Percentiles rank a stretch among this genome's conserved stretches.
Evolutionary conservation across 2,329 filamentous ascomycete species (phyloP).

Genomic region (Penicillium sp.): DNA sequence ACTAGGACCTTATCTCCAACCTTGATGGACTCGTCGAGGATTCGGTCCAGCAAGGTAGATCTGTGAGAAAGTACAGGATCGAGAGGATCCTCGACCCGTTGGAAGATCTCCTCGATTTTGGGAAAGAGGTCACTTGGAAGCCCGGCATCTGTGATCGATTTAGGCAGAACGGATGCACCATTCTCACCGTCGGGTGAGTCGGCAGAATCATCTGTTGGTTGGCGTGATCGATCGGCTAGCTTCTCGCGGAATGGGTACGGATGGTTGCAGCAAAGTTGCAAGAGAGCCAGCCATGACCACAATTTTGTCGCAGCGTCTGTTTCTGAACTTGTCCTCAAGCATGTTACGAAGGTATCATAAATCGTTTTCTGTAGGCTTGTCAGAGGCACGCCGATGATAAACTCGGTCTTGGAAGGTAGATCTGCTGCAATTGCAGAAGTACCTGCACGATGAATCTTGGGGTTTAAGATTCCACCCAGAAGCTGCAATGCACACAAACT

Average conservation of each 20-base stretch:
- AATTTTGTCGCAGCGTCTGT: constrained; percentile 43
- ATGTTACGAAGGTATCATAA: constrained; percentile 54
- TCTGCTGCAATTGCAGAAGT: constrained; percentile 61
- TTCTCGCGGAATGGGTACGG: constrained; percentile 51
- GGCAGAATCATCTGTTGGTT: constrained; percentile 6
- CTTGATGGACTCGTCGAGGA: constrained; percentile 60
- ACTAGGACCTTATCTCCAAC: constrained; percentile 70
- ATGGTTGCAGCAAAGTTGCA: constrained; percentile 56
- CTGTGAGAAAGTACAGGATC: constrained; percentile 61
- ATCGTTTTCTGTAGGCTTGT: constrained; percentile 59
- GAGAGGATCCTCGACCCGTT: constrained; percentile 31
- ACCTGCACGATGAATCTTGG: constrained; percentile 72
- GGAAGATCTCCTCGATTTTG: constrained; percentile 29
- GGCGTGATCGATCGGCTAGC: constrained; percentile 39
- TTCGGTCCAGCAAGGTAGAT: constrained; percentile 59
- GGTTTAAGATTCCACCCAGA: constrained; percentile 65
- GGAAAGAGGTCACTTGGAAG: constrained; percentile 36
- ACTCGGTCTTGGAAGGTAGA: constrained; percentile 73
- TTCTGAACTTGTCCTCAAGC: constrained; percentile 28
- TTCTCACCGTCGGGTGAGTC: constrained; percentile 7
- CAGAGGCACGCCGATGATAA: constrained; percentile 68
- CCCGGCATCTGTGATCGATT: constrained; percentile 36
- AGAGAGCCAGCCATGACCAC: constrained; percentile 52
- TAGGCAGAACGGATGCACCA: constrained; percentile 12
- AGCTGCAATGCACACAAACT: constrained; percentile 64